Conservation (phyloP, 495 filamentous ascomycete genomes). For the Penicillium longicatenatum region DNA sequence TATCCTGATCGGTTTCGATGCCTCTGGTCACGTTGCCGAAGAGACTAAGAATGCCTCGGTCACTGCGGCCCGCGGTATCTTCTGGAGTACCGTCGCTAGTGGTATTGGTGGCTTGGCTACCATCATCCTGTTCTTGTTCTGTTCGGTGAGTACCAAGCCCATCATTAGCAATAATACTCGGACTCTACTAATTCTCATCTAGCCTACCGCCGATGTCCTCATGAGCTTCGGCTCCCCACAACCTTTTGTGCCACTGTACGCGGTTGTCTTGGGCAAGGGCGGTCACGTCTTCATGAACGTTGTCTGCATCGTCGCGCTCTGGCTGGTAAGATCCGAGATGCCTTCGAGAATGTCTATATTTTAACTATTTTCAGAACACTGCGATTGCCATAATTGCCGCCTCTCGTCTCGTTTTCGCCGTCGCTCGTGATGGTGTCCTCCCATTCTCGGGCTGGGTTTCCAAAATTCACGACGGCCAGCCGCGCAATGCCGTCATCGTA, state of each 20-base stretch:
- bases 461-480: constrained; percentile 51
- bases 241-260: constrained; percentile 56
- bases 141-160: constrained; percentile 36
- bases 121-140: constrained; percentile 60
- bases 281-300: constrained; percentile 58
- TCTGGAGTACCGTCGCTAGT: constrained; percentile 54
- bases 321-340: constrained; percentile 39
- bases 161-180: not conserved
- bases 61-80: constrained; percentile 57
- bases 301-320: constrained; percentile 51
- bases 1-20: constrained; percentile 60
- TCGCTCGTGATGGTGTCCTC: constrained; percentile 57
- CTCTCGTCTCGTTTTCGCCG: constrained; percentile 59
- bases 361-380: constrained; percentile 43
- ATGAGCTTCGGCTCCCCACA: constrained; percentile 52
- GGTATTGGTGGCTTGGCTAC: constrained; percentile 52
- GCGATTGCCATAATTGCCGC: constrained; percentile 56
- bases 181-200: constrained; percentile 3
- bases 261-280: constrained; percentile 52
- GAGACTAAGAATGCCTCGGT: constrained; percentile 59
- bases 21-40: constrained; percentile 57
- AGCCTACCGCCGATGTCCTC: constrained; percentile 42
- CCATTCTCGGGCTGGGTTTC: constrained; percentile 59
- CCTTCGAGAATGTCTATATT: not conserved
- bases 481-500: constrained; percentile 56